phyloP scores from a whole-genome alignment of 1,284 basidiomycete species.

The Fomes fomentarius region DNA sequence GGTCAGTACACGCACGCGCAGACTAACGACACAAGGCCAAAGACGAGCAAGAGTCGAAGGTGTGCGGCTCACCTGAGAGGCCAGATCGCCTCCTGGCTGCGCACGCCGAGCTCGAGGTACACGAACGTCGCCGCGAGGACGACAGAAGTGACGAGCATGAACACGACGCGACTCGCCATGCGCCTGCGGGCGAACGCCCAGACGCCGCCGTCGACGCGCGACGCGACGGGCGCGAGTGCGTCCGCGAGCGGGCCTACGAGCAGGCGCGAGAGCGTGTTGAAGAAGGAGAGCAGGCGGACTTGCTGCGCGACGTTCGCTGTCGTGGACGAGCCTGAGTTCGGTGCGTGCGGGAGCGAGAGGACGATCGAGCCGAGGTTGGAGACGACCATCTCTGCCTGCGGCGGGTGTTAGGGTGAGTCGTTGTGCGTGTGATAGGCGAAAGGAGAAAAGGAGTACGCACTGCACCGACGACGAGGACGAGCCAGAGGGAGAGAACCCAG shows the following conservation, averaged over 20 bases:
- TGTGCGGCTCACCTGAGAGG: conserved; percentile 58
- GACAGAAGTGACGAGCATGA: conserved; percentile 52
- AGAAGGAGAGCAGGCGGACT: conserved; percentile 69
- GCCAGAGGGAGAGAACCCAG: conserved; percentile 52
- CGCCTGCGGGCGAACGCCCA: conserved; percentile 49
- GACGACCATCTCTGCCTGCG: conserved; percentile 79
- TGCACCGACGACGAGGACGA: conserved; percentile 59
- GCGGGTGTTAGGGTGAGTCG: neutral
- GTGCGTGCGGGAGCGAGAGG: conserved; percentile 53
- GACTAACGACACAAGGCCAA: too few species aligned
- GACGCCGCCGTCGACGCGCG: conserved; percentile 40
- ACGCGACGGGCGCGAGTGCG: conserved; percentile 61
- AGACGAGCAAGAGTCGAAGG: too few species aligned
- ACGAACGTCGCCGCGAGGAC: conserved; percentile 53
- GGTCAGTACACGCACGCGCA: neutral
- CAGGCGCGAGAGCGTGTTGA: conserved; percentile 74
- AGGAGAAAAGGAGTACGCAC: conserved; percentile 53
- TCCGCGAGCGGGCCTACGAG: conserved; percentile 72
- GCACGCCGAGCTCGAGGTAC: conserved; percentile 55
- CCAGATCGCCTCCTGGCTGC: conserved; percentile 57
- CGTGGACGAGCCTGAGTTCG: conserved; percentile 11
- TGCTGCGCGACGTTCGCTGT: conserved; percentile 46
- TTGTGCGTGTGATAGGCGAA: neutral
- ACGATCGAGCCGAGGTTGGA: conserved; percentile 78
- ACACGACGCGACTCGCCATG: conserved; percentile 60